Evolutionary conservation across 768 basidiomycete species (phyloP).

Genomic region (Bullera alba): DNA sequence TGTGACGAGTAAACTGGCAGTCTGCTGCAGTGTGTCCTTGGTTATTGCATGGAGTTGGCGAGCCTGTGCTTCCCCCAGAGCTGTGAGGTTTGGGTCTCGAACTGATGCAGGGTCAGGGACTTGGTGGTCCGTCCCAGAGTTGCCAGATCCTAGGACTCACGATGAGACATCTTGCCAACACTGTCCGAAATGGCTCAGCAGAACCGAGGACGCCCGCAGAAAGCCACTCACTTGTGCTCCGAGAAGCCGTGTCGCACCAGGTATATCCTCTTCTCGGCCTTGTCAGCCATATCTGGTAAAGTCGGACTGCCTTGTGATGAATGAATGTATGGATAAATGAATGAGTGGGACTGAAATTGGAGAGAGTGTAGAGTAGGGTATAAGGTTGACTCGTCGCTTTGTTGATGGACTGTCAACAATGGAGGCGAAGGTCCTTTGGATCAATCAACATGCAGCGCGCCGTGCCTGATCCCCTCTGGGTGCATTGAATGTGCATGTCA

Average conservation of each 20-base stretch:
- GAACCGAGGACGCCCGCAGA: constrained; percentile 35
- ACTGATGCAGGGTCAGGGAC: constrained; percentile 8
- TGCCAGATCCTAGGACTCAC: background rate
- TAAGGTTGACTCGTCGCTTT: too few relatives aligned
- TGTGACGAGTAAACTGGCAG: constrained; percentile 40
- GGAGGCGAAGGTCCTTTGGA: too few relatives aligned
- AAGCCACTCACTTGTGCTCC: constrained; percentile 31
- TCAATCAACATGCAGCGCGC: too few relatives aligned
- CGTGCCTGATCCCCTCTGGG: too few relatives aligned
- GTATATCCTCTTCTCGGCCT: constrained; percentile 25
- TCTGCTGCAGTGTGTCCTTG: constrained; percentile 28
- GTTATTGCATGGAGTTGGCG: constrained; percentile 32
- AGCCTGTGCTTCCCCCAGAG: constrained; percentile 37
- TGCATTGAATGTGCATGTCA: too few relatives aligned
- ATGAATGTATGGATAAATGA: too few relatives aligned
- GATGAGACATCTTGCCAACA: background rate
- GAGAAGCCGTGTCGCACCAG: constrained; percentile 40
- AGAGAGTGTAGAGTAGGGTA: too few relatives aligned
- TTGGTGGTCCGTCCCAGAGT: background rate
- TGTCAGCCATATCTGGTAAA: too few relatives aligned
- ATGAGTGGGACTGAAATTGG: too few relatives aligned
- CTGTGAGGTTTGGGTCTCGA: constrained; percentile 40
- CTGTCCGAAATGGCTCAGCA: background rate
- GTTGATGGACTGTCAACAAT: too few relatives aligned
- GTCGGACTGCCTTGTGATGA: too few relatives aligned